Base-by-base conservation (phyloP, 2,329 filamentous ascomycete species). In the Colletotrichum somersetense region DNA sequence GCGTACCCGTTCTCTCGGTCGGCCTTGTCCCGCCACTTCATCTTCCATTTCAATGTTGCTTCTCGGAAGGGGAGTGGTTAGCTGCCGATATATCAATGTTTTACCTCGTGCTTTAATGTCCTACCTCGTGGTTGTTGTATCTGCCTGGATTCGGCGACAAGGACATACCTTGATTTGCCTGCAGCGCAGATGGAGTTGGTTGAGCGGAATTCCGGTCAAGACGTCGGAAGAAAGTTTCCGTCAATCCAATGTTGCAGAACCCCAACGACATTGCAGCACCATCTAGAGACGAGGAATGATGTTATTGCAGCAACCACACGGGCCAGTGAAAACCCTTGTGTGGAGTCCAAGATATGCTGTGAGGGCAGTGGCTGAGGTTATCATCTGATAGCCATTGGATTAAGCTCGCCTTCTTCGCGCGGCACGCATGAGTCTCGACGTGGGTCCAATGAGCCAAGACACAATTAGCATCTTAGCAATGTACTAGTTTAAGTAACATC, bases 171-270 rank as follows among this genome's bases (percentile, higher is more conserved):
- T 42, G 33, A 7, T 33, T 44, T 33, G 40, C 23, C 26, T 14
- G 35, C 52, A 50, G 23, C 40, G 18, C n/a, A 33, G n/a, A 23
- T 35, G 18, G 30, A 46, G 35, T 66, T 35, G 50, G 59, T 16
- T 26, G 40, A 35, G 59, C 30, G 66, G 70, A 72, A 72, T 46
- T 70, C 59, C 70, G 48, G 42, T 48, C n/a, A 46, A 59, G 64
- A 56, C 48, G 23, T 64, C 40, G 70, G 48, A 48, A 33, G n/a
- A 30, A 53, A 30, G 8, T 63, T 26, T 3, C 20, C 16, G 46
- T 42, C 18, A 23, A 33, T 38, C 23, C 59, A 20, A 5, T 38
- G 30, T 18, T 18, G 30, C 26, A n/a, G 7, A 56, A n/a, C 52
- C 52, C 11, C 18, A 11, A 14, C 14, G 38, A 26, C 7, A 10